phyloP scores from a whole-genome alignment of 371 early-diverging fungal species.

The Syncephalastrum racemosum region DNA sequence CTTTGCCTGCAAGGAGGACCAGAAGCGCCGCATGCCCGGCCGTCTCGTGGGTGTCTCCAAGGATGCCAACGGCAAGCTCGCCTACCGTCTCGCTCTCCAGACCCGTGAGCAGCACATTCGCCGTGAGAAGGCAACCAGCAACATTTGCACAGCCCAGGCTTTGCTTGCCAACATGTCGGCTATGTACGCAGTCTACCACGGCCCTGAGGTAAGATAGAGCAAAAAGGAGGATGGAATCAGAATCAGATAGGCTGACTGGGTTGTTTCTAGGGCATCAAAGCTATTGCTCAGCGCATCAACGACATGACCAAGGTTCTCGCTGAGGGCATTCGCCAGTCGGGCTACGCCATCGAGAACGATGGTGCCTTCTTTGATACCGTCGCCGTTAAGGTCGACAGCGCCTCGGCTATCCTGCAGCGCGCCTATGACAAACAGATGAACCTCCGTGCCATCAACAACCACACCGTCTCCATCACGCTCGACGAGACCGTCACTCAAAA shows the following conservation, averaged over 20 bases:
- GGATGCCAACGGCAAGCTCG: conserved; percentile 83
- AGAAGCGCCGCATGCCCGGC: conserved; percentile 95
- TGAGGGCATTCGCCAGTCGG: conserved; percentile 66
- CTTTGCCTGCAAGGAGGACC: conserved; percentile 90
- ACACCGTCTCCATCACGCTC: conserved; percentile 80
- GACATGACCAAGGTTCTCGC: conserved; percentile 83
- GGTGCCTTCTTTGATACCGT: conserved; percentile 91
- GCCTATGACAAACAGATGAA: conserved; percentile 85
- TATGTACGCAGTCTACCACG: conserved; percentile 97
- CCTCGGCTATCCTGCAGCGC: conserved; percentile 63
- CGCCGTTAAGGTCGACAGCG: conserved; percentile 69
- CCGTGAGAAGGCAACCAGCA: conserved; percentile 96
- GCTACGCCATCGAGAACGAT: conserved; percentile 75
- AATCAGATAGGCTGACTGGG: conserved; percentile 7
- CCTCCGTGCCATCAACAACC: conserved; percentile 75
- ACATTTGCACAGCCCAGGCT: conserved; percentile 97
- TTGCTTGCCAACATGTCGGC: conserved; percentile 92
- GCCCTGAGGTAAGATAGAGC: conserved; percentile 66
- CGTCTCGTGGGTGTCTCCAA: conserved; percentile 94
- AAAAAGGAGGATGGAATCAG: conserved; percentile 4
- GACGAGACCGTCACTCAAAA: conserved; percentile 87
- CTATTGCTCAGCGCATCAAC: conserved; percentile 91
- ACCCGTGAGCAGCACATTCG: conserved; percentile 98
- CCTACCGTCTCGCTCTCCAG: conserved; percentile 95
- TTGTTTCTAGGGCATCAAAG: conserved; percentile 67